phyloP scores from a whole-genome alignment of 345 rosid genomes.

The Linum usitatissimum region DNA sequence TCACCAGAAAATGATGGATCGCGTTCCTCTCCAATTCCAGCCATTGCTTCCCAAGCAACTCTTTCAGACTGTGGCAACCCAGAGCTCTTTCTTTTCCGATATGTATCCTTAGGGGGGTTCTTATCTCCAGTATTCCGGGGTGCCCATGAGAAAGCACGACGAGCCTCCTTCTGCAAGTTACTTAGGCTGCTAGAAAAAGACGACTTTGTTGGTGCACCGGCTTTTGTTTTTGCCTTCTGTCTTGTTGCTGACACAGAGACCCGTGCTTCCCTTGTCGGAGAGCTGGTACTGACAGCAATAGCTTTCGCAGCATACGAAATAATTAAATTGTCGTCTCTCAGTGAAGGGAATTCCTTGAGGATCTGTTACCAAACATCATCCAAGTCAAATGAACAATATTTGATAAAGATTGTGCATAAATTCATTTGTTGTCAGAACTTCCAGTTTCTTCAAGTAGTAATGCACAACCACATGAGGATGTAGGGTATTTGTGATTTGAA shows the following conservation, averaged over 20 bases:
- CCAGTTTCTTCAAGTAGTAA: not conserved
- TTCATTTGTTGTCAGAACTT: not conserved
- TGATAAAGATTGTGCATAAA: not conserved
- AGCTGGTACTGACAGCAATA: constrained; percentile 56
- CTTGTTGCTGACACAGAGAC: constrained; percentile 62
- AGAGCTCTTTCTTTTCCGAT: constrained; percentile 82
- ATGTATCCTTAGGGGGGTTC: constrained; percentile 60
- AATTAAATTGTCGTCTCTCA: constrained; percentile 67
- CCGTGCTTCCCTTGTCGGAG: constrained; percentile 68
- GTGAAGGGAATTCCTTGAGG: constrained; percentile 75
- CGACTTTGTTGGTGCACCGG: constrained; percentile 46
- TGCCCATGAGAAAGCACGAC: constrained; percentile 95
- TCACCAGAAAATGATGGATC: constrained; percentile 49
- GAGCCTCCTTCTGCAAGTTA: constrained; percentile 88
- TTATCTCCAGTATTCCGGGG: constrained; percentile 77
- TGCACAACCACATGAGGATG: too few species aligned
- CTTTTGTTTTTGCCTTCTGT: constrained; percentile 50
- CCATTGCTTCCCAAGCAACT: constrained; percentile 94
- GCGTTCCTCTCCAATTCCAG: constrained; percentile 82
- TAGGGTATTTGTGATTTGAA: too few species aligned
- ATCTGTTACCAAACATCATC: constrained; percentile 41
- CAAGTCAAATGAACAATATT: not conserved
- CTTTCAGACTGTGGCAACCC: constrained; percentile 71
- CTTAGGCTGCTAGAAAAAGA: constrained; percentile 79
- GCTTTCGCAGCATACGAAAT: constrained; percentile 85